These are phyloP conservation scores for Chlorella vulgaris DNA, from an alignment of 139 green algal species.

Conservation along the genomic window DNA sequence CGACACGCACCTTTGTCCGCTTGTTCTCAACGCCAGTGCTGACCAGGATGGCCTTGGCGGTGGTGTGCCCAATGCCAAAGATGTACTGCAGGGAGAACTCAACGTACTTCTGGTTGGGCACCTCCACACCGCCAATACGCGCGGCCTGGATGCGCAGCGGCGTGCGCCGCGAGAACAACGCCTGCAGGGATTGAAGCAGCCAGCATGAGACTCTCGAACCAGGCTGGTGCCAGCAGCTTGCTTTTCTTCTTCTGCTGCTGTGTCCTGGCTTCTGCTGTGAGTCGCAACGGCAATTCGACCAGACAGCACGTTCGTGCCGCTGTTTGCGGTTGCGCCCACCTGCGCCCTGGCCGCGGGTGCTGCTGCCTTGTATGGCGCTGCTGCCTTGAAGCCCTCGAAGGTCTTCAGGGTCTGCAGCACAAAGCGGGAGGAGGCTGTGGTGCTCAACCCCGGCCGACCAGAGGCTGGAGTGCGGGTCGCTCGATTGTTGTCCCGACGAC, in stretches of 20 bases:
- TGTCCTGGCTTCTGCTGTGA: no score
- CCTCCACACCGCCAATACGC: slow-evolving; percentile 97
- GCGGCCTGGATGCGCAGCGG: slow-evolving; percentile 77
- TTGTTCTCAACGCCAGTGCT: slow-evolving; percentile 96
- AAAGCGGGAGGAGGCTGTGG: background rate
- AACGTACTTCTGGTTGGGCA: slow-evolving; percentile 97
- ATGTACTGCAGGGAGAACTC: slow-evolving; percentile 98
- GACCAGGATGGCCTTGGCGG: slow-evolving; percentile 87
- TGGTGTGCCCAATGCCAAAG: slow-evolving; percentile 93
- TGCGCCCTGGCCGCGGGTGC: slow-evolving; percentile 16
- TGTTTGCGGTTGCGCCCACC: background rate
- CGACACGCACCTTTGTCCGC: slow-evolving; percentile 58
- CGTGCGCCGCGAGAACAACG: slow-evolving; percentile 33
- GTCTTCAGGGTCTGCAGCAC: slow-evolving; percentile 34
- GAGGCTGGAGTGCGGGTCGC: no score
- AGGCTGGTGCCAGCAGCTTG: no score
- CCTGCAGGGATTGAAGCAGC: no score
- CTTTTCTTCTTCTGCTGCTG: no score
- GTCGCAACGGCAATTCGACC: no score
- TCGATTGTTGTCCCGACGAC: background rate
- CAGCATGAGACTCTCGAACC: no score
- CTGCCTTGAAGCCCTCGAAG: slow-evolving; percentile 50
- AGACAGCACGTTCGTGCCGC: background rate
- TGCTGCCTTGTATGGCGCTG: slow-evolving; percentile 15
- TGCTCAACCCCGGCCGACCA: background rate